Conservation (phyloP, 345 rosid genomes). For the Moricandia arvensis region DNA sequence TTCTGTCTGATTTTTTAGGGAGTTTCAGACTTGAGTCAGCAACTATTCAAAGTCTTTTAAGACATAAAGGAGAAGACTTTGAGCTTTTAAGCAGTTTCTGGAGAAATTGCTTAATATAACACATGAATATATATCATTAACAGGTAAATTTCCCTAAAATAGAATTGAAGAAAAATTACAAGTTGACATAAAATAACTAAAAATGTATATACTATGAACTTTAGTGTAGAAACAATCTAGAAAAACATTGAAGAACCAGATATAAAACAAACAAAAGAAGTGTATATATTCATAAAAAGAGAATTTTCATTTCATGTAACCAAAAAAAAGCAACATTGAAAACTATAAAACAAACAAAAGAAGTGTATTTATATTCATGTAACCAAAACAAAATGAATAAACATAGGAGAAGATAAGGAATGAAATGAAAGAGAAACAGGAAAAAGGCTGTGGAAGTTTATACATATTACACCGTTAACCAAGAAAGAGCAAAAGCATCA, state of each 20-base stretch:
- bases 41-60: slow-evolving; percentile 31
- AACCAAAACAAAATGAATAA: not conserved
- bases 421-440: slow-evolving; percentile 26
- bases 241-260: not conserved
- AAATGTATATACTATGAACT: not conserved
- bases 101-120: slow-evolving; percentile 15
- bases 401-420: slow-evolving; percentile 3
- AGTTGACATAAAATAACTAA: slow-evolving; percentile 2
- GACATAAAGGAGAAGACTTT: slow-evolving; percentile 29
- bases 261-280: slow-evolving; percentile 10
- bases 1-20: slow-evolving; percentile 6
- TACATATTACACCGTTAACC: slow-evolving; percentile 29
- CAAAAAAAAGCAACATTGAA: not conserved
- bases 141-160: not conserved
- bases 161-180: not conserved
- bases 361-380: slow-evolving; percentile 10
- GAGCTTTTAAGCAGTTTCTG: slow-evolving; percentile 32
- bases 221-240: not conserved
- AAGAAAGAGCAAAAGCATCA: slow-evolving; percentile 30
- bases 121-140: not conserved
- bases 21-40: slow-evolving; percentile 39
- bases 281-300: slow-evolving; percentile 17
- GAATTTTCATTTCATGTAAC: slow-evolving; percentile 19
- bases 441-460: slow-evolving; percentile 17
- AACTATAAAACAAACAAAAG: slow-evolving; percentile 12